Percentiles rank a stretch among this genome's conserved stretches.
Conservation (phyloP, 2,329 filamentous ascomycete species). For the Colletotrichum incanum region DNA sequence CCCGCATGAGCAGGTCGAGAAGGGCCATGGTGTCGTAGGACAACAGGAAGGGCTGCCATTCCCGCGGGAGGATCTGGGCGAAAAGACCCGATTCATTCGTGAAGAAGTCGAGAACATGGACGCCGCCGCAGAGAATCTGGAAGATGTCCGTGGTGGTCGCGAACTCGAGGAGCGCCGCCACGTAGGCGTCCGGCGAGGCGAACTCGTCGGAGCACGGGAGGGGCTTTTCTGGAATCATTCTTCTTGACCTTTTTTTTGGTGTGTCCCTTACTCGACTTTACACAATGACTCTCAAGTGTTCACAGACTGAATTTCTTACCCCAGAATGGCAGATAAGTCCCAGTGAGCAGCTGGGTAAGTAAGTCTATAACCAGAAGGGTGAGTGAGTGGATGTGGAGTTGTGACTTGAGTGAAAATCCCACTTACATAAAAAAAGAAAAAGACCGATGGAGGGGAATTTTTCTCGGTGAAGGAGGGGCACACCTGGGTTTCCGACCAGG, state of each 20-base stretch:
- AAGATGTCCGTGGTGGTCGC: conserved; percentile 82
- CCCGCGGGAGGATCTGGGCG: conserved; percentile 79
- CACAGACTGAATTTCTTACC: neutral
- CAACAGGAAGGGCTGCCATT: conserved; percentile 88
- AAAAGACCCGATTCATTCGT: conserved; percentile 89
- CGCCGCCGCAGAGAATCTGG: conserved; percentile 93
- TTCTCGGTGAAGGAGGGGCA: conserved; percentile 44
- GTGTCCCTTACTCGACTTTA: neutral
- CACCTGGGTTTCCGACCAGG: neutral
- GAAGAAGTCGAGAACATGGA: conserved; percentile 97
- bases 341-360: conserved; percentile 1
- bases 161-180: conserved; percentile 84
- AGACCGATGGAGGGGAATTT: conserved; percentile 36
- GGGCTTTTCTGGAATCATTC: conserved; percentile 66
- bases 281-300: neutral
- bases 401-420: conserved; percentile 24
- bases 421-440: conserved; percentile 39
- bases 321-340: neutral
- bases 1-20: conserved; percentile 84
- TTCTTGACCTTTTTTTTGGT: neutral
- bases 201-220: conserved; percentile 83
- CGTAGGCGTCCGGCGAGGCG: conserved; percentile 80
- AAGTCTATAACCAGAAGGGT: neutral
- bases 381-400: conserved; percentile 8
- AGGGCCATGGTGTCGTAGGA: conserved; percentile 80